A percentile compares a stretch with the other conserved stretches of the same genome.
phyloP scores from a whole-genome alignment of 208 protist genomes.

The Acanthamoeba castellanii region DNA sequence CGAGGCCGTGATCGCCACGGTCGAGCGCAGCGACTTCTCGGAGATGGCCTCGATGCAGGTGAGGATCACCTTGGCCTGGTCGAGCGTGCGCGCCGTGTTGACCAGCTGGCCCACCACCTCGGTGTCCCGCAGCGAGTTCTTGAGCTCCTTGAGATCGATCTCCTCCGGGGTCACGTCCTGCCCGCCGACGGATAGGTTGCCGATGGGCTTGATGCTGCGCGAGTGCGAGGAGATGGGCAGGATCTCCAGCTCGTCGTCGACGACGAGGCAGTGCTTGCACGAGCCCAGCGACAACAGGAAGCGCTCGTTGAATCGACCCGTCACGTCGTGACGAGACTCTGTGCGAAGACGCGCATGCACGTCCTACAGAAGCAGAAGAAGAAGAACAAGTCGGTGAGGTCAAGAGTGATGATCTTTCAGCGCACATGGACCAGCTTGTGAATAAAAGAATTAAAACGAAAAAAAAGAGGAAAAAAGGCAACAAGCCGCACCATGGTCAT shows the following conservation, averaged over 20 bases:
- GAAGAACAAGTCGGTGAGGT: background rate
- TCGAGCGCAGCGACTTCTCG: conserved; percentile 97
- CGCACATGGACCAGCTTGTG: background rate
- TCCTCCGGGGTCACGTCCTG: conserved; percentile 71
- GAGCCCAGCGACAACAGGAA: conserved; percentile 98
- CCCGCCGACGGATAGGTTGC: conserved; percentile 67
- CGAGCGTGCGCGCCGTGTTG: conserved; percentile 94
- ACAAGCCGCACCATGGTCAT: conserved; percentile 95
- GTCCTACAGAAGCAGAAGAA: conserved; percentile 86
- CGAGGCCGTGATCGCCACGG: conserved; percentile 93
- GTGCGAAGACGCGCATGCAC: conserved; percentile 95
- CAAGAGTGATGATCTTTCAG: too few relatives aligned
- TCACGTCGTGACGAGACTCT: conserved; percentile 92
- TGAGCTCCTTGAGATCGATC: conserved; percentile 87
- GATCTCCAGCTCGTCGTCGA: conserved; percentile 99
- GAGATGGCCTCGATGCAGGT: conserved; percentile 97
- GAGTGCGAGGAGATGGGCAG: conserved; percentile 95
- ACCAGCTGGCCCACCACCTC: conserved; percentile 95
- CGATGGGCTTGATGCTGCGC: conserved; percentile 82
- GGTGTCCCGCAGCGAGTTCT: conserved; percentile 86
- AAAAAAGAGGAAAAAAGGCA: background rate
- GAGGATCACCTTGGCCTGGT: conserved; percentile 98
- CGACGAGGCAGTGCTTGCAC: conserved; percentile 94
- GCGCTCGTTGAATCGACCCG: conserved; percentile 99
- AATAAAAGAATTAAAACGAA: conserved; percentile 47